phyloP scores from a whole-genome alignment of 2,329 filamentous ascomycete genomes.

The Scedosporium boydii region DNA sequence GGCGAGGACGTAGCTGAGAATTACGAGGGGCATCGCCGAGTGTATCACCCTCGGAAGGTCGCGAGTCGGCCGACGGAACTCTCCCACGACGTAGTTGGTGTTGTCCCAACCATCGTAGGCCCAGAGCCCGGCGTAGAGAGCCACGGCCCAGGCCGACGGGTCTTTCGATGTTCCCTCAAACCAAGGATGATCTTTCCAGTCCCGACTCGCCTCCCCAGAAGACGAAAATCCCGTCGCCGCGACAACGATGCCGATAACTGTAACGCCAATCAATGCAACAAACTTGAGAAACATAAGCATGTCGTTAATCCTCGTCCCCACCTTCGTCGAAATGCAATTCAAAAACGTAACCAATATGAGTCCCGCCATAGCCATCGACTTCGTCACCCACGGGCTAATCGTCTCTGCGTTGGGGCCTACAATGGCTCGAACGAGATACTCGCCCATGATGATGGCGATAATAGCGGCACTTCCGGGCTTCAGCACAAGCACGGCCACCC shows the following conservation, averaged over 20 bases:
- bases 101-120: conserved; percentile 99
- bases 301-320: conserved; percentile 82
- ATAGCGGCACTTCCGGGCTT: conserved; percentile 93
- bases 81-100: conserved; percentile 94
- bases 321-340: conserved; percentile 83
- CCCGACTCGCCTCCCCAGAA: conserved; percentile 62
- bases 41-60: conserved; percentile 94
- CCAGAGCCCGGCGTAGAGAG: conserved; percentile 92
- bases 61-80: conserved; percentile 83
- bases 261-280: conserved; percentile 75
- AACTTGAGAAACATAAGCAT: conserved; percentile 97
- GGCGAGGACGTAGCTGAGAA: conserved; percentile 79
- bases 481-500: conserved; percentile 87
- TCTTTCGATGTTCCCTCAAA: conserved; percentile 77
- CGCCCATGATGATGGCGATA: conserved; percentile 94
- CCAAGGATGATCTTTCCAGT: conserved; percentile 85
- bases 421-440: conserved; percentile 84
- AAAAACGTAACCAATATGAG: conserved; percentile 69
- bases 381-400: conserved; percentile 81
- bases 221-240: conserved; percentile 76
- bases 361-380: conserved; percentile 71
- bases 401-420: conserved; percentile 79
- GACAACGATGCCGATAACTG: conserved; percentile 80
- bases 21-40: conserved; percentile 91
- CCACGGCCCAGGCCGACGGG: conserved; percentile 82